A percentile compares a stretch with the other conserved stretches of the same genome.
Conservation (phyloP, 176 grass and related monocot species). For the Puccinellia tenuiflora region DNA sequence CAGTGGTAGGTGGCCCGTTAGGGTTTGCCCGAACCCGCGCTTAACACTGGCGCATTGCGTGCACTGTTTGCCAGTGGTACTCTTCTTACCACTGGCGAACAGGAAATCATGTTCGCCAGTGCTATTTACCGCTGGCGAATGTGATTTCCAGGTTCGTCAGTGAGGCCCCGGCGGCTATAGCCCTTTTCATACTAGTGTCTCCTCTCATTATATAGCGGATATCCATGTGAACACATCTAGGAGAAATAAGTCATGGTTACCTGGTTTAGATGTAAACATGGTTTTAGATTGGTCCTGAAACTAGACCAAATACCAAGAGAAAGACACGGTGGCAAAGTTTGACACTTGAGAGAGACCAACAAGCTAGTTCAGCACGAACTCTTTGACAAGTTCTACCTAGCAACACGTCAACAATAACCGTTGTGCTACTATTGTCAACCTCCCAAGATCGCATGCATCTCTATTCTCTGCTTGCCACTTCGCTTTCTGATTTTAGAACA, state of each 20-base stretch:
- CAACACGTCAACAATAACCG: background rate
- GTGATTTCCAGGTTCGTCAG: too few species aligned
- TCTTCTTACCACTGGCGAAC: too few species aligned
- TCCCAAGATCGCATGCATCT: constrained; percentile 3
- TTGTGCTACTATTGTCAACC: constrained; percentile 10
- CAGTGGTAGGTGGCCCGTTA: too few species aligned
- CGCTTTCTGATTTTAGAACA: background rate
- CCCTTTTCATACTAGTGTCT: too few species aligned
- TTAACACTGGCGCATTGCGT: too few species aligned
- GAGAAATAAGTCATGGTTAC: background rate
- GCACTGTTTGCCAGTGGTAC: too few species aligned
- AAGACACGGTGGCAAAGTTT: background rate
- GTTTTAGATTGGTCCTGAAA: constrained; percentile 27
- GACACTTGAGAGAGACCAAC: background rate
- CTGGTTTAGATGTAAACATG: constrained; percentile 14
- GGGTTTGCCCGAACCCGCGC: too few species aligned
- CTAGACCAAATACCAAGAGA: background rate
- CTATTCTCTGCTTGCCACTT: background rate
- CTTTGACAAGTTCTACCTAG: constrained; percentile 15
- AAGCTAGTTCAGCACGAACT: background rate
- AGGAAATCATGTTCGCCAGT: too few species aligned
- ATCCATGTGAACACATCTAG: constrained; percentile 13
- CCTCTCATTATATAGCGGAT: too few species aligned
- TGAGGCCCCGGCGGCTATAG: too few species aligned
- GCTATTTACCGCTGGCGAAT: too few species aligned